Evolutionary conservation across 2,329 filamentous ascomycete species (phyloP), one percentile per base, ranked within the genome.

Genomic region (Beauveria australis): DNA sequence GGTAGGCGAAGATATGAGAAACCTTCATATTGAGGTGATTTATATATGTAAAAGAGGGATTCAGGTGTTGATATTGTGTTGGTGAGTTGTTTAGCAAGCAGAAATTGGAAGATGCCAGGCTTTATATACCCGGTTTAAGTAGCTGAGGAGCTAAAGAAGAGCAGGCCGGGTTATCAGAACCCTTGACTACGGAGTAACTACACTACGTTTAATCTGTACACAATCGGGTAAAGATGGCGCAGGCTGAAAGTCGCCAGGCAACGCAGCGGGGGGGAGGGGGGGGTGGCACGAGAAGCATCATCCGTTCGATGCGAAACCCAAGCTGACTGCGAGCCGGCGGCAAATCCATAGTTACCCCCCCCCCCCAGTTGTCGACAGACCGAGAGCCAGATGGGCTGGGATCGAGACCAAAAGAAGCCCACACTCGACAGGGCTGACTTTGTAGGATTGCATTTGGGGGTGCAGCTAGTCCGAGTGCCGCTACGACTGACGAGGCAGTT

Each of bases 1-100:
- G 40, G 57, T 37, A 55, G 44, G 47, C 43, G 26, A 54, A 6
- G 26, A 58, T 33, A 19, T 51, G 52, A 22, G 60, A 49, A 33
- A 59, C 24, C 49, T 62, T 62, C 60, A 58, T 61, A 22, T 28
- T 59, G 55, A 19, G 24, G 22, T 18, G 16, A 43, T 41, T 2
- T 30, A 37, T 40, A 16, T 48, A 28, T 47, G 4, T 53, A 5
- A 12, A 43, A 37, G 30, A 30, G 26, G 18, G 26, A 48, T 14
- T 49, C 41, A 46, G 26, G 43, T 57, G 10, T 43, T 24, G 19
- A 8, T 51, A 22, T 10, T 44, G 16, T 16, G 46, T 10, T 40
- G 33, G 18, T 44, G 24, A 19, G 49, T 10, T 8, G 33, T 49
- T 33, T 49, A 33, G 12, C 14, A 22, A 49, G 19, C 8, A 58